These are phyloP conservation scores for Psophocarpus tetragonolobus DNA, from an alignment of 306 rosid genomes.

Conservation along the genomic window DNA sequence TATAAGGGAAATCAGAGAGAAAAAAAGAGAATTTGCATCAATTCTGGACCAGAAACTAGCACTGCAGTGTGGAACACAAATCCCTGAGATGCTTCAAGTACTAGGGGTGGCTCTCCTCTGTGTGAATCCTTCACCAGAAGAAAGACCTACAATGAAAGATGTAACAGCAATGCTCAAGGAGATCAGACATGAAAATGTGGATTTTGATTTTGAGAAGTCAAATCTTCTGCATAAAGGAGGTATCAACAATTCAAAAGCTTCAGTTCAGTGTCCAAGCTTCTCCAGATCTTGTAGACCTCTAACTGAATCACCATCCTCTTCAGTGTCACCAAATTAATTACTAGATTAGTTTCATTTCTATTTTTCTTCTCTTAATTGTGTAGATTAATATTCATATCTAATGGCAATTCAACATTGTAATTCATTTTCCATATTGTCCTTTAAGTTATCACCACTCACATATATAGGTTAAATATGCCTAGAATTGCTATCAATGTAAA, in stretches of 20 bases:
- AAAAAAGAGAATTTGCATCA: constrained; percentile 46
- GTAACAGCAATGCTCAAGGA: constrained; percentile 79
- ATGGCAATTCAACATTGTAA: constrained; percentile 21
- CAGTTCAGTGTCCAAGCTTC: constrained; percentile 70
- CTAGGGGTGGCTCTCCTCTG: constrained; percentile 83
- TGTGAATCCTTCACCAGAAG: constrained; percentile 64
- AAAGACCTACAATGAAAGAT: constrained; percentile 81
- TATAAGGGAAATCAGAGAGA: constrained; percentile 54
- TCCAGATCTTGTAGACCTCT: constrained; percentile 72
- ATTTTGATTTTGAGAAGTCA: constrained; percentile 46
- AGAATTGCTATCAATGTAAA: background rate
- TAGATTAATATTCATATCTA: constrained; percentile 33
- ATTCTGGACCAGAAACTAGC: constrained; percentile 67
- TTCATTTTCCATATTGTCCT: background rate
- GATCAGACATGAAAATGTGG: constrained; percentile 56
- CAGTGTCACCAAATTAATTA: constrained; percentile 31
- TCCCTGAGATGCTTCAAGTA: constrained; percentile 77
- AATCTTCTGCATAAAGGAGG: constrained; percentile 41
- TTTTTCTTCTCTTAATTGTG: constrained; percentile 29
- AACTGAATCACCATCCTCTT: constrained; percentile 54
- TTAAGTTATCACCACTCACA: background rate
- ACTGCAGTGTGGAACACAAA: constrained; percentile 62
- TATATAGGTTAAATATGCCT: background rate
- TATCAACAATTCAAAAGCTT: constrained; percentile 42
- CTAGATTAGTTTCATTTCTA: constrained; percentile 28